Conservation (phyloP, 495 filamentous ascomycete genomes). For the Hypoxylon perforatum region DNA sequence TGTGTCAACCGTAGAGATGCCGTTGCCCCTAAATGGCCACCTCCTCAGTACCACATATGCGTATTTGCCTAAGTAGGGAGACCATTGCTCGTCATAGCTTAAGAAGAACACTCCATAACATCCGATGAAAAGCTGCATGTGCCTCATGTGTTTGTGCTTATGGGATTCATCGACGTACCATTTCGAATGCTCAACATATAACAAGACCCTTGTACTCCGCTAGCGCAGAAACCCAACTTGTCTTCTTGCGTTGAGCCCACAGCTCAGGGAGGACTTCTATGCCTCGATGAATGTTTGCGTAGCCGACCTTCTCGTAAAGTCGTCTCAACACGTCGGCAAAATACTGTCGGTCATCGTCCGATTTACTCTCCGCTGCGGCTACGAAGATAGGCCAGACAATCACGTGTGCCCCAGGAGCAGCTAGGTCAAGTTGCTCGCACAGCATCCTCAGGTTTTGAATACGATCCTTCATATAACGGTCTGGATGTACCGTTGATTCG, state of each 20-base stretch:
- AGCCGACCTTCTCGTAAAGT: slow-evolving; percentile 6
- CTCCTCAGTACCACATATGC: too few relatives aligned
- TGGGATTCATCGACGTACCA: too few relatives aligned
- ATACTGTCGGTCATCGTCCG: background rate
- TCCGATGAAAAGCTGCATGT: too few relatives aligned
- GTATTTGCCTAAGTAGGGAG: too few relatives aligned
- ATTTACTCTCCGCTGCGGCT: slow-evolving; percentile 2
- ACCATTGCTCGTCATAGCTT: too few relatives aligned
- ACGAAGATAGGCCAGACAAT: slow-evolving; percentile 16
- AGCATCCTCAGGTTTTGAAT: background rate
- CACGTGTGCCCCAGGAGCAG: background rate
- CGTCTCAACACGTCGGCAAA: background rate
- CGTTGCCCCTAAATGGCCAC: too few relatives aligned
- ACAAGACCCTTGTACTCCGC: slow-evolving; percentile 20
- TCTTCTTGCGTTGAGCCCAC: slow-evolving; percentile 11
- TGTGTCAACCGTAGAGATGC: too few relatives aligned
- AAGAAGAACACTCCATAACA: too few relatives aligned
- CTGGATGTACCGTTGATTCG: background rate
- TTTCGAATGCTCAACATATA: slow-evolving; percentile 2
- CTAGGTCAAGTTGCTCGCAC: background rate
- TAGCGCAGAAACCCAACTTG: slow-evolving; percentile 13
- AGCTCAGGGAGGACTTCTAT: slow-evolving; percentile 13
- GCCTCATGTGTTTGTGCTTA: too few relatives aligned
- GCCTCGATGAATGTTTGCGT: slow-evolving; percentile 6
- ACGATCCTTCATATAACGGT: background rate